phyloP scores from a whole-genome alignment of 2,329 filamentous ascomycete species.

The Didymella sp. region DNA sequence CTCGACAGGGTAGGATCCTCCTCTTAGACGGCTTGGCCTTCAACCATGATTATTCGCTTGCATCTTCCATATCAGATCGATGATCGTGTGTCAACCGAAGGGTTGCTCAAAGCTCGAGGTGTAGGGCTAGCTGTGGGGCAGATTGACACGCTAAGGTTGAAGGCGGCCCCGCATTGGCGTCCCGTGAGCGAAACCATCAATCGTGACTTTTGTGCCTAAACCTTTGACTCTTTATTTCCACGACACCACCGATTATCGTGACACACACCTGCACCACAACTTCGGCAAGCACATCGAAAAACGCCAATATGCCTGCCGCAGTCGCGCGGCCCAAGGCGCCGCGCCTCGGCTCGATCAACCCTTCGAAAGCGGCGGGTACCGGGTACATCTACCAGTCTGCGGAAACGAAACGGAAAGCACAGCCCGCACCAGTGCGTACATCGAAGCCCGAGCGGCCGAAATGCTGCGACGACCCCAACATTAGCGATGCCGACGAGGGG shows the following conservation, averaged over 20 bases:
- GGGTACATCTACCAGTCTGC: slow-evolving; percentile 28
- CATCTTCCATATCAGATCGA: not conserved
- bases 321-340: slow-evolving; percentile 26
- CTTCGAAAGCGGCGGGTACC: slow-evolving; percentile 24
- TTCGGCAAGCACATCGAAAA: not conserved
- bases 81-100: not conserved
- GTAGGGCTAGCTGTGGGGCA: slow-evolving; percentile 16
- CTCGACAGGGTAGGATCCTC: not conserved
- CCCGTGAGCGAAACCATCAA: slow-evolving; percentile 10
- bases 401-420: slow-evolving; percentile 30
- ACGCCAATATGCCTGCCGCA: slow-evolving; percentile 20
- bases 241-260: not conserved
- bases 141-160: slow-evolving; percentile 1
- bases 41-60: not conserved
- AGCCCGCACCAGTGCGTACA: slow-evolving; percentile 27
- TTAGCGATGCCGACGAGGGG: slow-evolving; percentile 32
- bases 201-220: slow-evolving; percentile 26
- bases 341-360: slow-evolving; percentile 38
- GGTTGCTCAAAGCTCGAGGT: slow-evolving; percentile 18
- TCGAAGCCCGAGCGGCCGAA: slow-evolving; percentile 25
- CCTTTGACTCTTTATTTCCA: slow-evolving; percentile 11
- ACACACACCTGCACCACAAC: not conserved
- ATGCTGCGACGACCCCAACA: slow-evolving; percentile 41
- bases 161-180: slow-evolving; percentile 13
- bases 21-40: not conserved